Conservation (phyloP, 495 filamentous ascomycete species). For the Parmelia sp. region DNA sequence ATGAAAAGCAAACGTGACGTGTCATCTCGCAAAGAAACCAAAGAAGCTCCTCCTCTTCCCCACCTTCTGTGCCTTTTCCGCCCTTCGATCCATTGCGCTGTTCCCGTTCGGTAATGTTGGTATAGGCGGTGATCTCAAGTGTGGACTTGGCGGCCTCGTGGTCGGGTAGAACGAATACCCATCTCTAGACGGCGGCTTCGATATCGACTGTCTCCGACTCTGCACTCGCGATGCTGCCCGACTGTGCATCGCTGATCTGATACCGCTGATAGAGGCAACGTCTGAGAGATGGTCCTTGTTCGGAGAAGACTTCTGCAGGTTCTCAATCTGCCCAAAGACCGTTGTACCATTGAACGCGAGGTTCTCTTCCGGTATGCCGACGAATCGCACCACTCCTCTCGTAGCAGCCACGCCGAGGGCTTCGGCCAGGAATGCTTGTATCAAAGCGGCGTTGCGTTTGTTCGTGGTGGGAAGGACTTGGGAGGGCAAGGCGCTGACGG, state of each 20-base stretch:
- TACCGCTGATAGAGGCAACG: not conserved
- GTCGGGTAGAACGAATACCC: conserved; percentile 11
- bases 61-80: conserved; percentile 36
- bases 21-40: conserved; percentile 38
- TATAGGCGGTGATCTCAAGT: conserved; percentile 24
- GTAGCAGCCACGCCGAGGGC: conserved; percentile 55
- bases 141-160: conserved; percentile 26
- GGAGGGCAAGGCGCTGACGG: conserved; percentile 62
- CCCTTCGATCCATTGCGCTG: conserved; percentile 28
- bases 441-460: conserved; percentile 70
- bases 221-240: conserved; percentile 24
- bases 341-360: conserved; percentile 65
- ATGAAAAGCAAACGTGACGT: not conserved
- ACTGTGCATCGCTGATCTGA: not conserved
- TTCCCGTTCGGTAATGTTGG: conserved; percentile 30
- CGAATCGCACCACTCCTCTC: conserved; percentile 65
- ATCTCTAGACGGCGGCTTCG: conserved; percentile 21
- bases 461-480: conserved; percentile 71
- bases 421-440: conserved; percentile 62
- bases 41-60: conserved; percentile 48
- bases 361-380: conserved; percentile 61
- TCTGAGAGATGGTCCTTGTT: conserved; percentile 18
- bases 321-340: conserved; percentile 59
- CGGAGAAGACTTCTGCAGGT: conserved; percentile 38
- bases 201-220: conserved; percentile 25